Conservation (phyloP, 805 yeast genomes). For the Wickerhamomyces ciferrii region DNA sequence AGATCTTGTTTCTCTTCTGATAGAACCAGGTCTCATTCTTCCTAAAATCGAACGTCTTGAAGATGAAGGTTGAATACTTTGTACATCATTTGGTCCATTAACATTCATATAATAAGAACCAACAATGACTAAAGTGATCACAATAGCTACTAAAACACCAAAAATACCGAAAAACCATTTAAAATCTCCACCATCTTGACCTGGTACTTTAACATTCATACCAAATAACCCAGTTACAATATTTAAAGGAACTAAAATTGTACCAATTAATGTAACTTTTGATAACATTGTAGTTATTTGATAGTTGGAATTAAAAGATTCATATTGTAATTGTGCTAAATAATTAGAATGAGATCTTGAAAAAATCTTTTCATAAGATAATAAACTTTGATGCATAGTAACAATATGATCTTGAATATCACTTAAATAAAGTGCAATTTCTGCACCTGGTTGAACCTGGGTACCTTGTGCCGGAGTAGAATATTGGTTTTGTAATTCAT, state of each 20-base stretch:
- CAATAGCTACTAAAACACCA: slow-evolving; percentile 42
- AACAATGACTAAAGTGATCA: slow-evolving; percentile 29
- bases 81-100: slow-evolving; percentile 23
- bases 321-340: slow-evolving; percentile 90
- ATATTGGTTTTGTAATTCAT: slow-evolving; percentile 26
- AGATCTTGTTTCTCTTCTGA: slow-evolving; percentile 19
- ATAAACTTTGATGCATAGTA: slow-evolving; percentile 91
- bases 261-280: slow-evolving; percentile 86
- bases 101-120: slow-evolving; percentile 39
- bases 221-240: slow-evolving; percentile 90
- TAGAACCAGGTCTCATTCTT: slow-evolving; percentile 10
- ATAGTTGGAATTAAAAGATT: slow-evolving; percentile 80
- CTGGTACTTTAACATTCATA: slow-evolving; percentile 91
- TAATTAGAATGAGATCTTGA: slow-evolving; percentile 89
- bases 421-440: slow-evolving; percentile 86
- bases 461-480: slow-evolving; percentile 25
- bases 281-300: slow-evolving; percentile 83
- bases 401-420: slow-evolving; percentile 97
- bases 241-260: slow-evolving; percentile 85
- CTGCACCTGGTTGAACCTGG: slow-evolving; percentile 70
- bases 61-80: slow-evolving; percentile 9
- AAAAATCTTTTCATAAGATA: slow-evolving; percentile 89
- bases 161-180: slow-evolving; percentile 71
- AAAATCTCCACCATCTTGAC: slow-evolving; percentile 38
- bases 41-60: slow-evolving; percentile 28